These are phyloP conservation scores for Penicillium daleae DNA, from an alignment of 495 filamentous ascomycete species.

Conservation along the genomic window DNA sequence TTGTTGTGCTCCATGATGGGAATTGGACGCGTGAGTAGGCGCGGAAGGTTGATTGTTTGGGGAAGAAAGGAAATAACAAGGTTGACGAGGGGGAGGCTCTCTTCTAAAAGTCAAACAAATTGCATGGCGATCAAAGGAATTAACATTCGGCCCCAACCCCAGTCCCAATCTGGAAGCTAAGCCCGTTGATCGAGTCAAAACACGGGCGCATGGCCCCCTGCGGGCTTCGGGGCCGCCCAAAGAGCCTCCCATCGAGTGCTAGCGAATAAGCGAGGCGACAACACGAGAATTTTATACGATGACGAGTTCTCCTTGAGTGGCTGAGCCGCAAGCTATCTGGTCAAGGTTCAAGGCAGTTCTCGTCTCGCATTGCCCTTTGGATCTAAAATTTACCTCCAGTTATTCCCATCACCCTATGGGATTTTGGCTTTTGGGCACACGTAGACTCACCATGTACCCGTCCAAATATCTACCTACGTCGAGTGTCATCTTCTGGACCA, in stretches of 20 bases:
- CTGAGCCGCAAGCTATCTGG: neutral
- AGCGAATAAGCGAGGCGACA: neutral
- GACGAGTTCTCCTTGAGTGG: neutral
- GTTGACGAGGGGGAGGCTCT: neutral
- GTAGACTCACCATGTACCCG: neutral
- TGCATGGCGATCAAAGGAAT: neutral
- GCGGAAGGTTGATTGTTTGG: too few relatives aligned
- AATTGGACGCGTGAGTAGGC: neutral
- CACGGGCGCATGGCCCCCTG: neutral
- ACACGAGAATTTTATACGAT: neutral
- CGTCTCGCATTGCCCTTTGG: neutral
- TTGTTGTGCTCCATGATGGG: constrained; percentile 8
- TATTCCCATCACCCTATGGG: neutral
- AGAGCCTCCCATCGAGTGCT: neutral
- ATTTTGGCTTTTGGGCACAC: neutral
- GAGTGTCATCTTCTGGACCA: neutral
- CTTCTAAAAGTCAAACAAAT: neutral
- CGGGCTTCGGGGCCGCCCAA: neutral
- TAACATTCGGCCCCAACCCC: constrained; percentile 1
- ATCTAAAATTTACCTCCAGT: too few relatives aligned
- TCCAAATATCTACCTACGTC: neutral
- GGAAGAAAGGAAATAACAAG: too few relatives aligned
- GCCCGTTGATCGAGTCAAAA: constrained; percentile 1
- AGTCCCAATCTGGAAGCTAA: neutral
- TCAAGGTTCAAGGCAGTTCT: neutral